Evolutionary conservation across 441 rosid genomes (phyloP).

Genomic region (Adansonia grandidieri): DNA sequence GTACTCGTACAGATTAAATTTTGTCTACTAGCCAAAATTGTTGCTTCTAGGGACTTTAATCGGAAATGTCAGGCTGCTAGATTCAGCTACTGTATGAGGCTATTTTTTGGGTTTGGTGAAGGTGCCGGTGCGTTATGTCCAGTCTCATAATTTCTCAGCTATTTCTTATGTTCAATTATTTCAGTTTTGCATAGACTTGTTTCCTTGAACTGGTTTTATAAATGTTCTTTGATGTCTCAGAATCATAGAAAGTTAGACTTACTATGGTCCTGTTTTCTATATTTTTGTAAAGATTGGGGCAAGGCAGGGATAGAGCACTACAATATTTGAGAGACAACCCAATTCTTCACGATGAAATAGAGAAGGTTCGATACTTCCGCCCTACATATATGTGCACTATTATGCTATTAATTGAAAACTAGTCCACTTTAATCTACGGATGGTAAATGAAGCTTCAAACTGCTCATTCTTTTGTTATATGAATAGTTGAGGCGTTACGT

Average conservation of each 20-base stretch:
- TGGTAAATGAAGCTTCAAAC: background rate
- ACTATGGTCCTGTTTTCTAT: constrained; percentile 18
- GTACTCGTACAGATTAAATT: background rate
- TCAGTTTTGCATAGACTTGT: background rate
- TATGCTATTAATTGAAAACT: background rate
- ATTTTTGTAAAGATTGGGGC: constrained; percentile 71
- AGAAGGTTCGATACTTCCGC: constrained; percentile 57
- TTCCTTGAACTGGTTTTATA: background rate
- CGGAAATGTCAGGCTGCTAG: background rate
- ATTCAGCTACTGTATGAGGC: background rate
- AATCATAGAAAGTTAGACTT: background rate
- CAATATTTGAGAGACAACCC: constrained; percentile 81
- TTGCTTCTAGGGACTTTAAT: background rate
- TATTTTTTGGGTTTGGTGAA: background rate
- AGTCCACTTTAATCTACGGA: background rate
- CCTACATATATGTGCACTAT: background rate
- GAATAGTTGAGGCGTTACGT: background rate
- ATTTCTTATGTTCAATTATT: background rate
- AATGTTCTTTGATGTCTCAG: constrained; percentile 4
- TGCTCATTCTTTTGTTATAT: background rate
- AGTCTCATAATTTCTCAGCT: background rate
- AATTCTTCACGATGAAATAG: constrained; percentile 63
- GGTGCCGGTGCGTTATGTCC: background rate
- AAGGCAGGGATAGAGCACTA: constrained; percentile 88
- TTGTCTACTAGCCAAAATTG: background rate